These are phyloP conservation scores for Rhododendron molle DNA, from an alignment of 148 eudicot species.

Conservation along the genomic window DNA sequence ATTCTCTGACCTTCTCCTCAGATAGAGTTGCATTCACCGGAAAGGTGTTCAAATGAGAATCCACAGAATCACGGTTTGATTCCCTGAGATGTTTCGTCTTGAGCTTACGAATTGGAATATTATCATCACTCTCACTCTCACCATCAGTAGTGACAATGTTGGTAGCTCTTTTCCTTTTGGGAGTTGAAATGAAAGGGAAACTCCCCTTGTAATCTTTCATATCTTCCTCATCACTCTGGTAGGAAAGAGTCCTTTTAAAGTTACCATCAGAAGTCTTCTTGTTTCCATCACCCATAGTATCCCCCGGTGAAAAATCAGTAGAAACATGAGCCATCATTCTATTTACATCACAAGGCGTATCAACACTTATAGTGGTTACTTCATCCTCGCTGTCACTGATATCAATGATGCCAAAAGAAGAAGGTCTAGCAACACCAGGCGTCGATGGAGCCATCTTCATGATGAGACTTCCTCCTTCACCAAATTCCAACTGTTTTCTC, in stretches of 20 bases:
- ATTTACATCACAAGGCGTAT: neutral
- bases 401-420: conserved; percentile 25
- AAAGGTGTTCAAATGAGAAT: neutral
- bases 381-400: conserved; percentile 56
- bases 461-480: conserved; percentile 23
- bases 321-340: neutral
- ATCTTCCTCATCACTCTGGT: conserved; percentile 20
- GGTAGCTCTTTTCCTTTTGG: conserved; percentile 47
- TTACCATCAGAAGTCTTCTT: conserved; percentile 9
- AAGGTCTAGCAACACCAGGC: conserved; percentile 31
- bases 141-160: conserved; percentile 48
- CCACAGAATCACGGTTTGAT: neutral
- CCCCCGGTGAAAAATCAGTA: conserved; percentile 1
- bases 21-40: conserved; percentile 12
- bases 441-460: conserved; percentile 56
- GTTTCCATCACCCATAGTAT: neutral
- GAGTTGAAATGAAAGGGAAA: conserved; percentile 18
- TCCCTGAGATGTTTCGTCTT: conserved; percentile 14
- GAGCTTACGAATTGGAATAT: conserved; percentile 52
- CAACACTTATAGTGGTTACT: conserved; percentile 6
- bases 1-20: neutral
- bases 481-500: conserved; percentile 35
- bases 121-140: conserved; percentile 48
- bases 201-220: conserved; percentile 6
- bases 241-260: neutral